Base-by-base conservation (phyloP, 2,329 filamentous ascomycete genomes). In the Scleromitrula shiraiana region DNA sequence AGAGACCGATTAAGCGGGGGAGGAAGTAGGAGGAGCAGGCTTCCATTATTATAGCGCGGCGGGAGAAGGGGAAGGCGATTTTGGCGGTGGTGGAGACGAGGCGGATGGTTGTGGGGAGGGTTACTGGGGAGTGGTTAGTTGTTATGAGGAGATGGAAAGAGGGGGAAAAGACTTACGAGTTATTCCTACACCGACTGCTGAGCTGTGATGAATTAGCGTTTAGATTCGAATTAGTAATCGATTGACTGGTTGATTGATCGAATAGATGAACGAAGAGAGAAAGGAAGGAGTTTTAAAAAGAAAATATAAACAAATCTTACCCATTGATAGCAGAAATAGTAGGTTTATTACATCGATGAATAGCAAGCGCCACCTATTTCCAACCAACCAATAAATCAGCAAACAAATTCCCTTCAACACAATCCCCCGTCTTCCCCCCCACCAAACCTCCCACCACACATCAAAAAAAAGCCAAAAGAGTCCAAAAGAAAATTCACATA, bases 11-110 rank as follows among this genome's bases (percentile, higher is more conserved):
- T 22, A 88, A 69, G 0, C 82, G 75, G 2, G 85, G 84, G 29
- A 89, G 70, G 69, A 86, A 89, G 65, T 76, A 89, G 7, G 78
- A 82, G 42, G 75, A 80, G 60, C 77, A 82, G 0, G 82, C 83
- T 65, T 90, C 85, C 76, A 85, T 82, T 50, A 79, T 72, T 58
- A 89, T 72, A 1, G 84, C 85, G 36, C 84, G 73, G 22, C 83
- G 75, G 20, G 76, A 73, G 64, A 89, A 90, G 15, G 88, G 83
- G 61, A 88, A 86, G 44, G 84, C 85, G 53, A 88, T 76, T 60
- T 83, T 84, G 2, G 83, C 80, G 9, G 68, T 65, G 33, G 67
- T 62, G 54, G 76, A 78, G 33, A 70, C 77, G 53, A 83, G 50
- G 24, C 74, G 68, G 44, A 77, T 69, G 41, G 69, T 70, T 44